These are phyloP conservation scores for Yarrowia divulgata DNA, from an alignment of 805 yeast species.

Conservation along the genomic window DNA sequence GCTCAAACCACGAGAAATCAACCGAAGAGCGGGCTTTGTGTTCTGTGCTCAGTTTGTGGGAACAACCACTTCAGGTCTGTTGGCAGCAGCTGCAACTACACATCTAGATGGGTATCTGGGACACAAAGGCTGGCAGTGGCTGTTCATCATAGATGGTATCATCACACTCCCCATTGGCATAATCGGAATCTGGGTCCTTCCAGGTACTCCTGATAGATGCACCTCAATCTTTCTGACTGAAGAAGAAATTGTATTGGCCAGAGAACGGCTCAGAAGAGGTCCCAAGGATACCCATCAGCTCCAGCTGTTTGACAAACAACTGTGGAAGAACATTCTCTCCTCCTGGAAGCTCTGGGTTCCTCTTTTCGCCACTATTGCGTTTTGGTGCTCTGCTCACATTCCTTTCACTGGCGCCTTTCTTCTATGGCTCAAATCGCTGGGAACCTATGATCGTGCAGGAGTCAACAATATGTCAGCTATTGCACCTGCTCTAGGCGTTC, in stretches of 20 bases:
- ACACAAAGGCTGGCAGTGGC: slow-evolving; percentile 63
- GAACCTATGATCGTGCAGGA: background rate
- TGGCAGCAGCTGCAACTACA: slow-evolving; percentile 63
- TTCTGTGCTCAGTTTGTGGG: slow-evolving; percentile 55
- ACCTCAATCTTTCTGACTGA: slow-evolving; percentile 46
- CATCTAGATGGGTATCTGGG: slow-evolving; percentile 60
- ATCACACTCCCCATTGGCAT: slow-evolving; percentile 53
- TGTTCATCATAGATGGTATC: slow-evolving; percentile 68
- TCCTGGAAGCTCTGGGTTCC: slow-evolving; percentile 69
- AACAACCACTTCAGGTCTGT: slow-evolving; percentile 64
- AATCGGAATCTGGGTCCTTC: slow-evolving; percentile 55
- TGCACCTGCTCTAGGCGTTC: slow-evolving; percentile 65
- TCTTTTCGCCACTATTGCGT: slow-evolving; percentile 61
- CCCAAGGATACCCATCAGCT: slow-evolving; percentile 21
- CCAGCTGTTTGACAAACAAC: slow-evolving; percentile 52
- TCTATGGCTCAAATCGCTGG: slow-evolving; percentile 10
- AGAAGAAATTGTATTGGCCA: slow-evolving; percentile 46
- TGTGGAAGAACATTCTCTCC: slow-evolving; percentile 60
- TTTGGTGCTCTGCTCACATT: slow-evolving; percentile 58
- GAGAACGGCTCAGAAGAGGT: slow-evolving; percentile 38
- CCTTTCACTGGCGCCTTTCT: slow-evolving; percentile 8
- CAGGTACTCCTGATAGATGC: slow-evolving; percentile 58
- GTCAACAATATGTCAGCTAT: slow-evolving; percentile 60
- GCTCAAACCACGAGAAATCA: slow-evolving; percentile 48
- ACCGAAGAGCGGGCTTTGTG: slow-evolving; percentile 52